Evolutionary conservation across 768 basidiomycete species (phyloP).

Genomic region (Pholiota conissans): DNA sequence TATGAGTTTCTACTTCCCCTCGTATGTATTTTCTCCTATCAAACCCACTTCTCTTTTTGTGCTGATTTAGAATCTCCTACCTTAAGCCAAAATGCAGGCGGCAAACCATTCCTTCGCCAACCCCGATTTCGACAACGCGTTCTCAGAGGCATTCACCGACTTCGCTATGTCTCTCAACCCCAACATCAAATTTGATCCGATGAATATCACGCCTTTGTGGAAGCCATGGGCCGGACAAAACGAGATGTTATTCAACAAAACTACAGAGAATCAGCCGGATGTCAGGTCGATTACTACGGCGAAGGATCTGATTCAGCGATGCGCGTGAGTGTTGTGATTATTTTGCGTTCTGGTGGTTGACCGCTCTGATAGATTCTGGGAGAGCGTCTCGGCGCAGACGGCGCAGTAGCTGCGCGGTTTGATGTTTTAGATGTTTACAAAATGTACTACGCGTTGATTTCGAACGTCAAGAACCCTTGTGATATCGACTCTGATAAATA

Average conservation of each 20-base stretch:
- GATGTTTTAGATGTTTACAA: no score
- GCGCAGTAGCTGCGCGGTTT: no score
- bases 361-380: no score
- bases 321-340: no score
- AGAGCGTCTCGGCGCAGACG: no score
- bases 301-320: conserved; percentile 29
- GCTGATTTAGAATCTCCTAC: no score
- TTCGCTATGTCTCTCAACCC: conserved; percentile 34
- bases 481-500: no score
- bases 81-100: not conserved
- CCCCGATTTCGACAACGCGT: conserved; percentile 34
- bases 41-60: no score
- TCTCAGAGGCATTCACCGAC: conserved; percentile 36
- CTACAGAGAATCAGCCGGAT: conserved; percentile 27
- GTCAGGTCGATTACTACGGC: conserved; percentile 31
- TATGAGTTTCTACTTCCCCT: conserved; percentile 40
- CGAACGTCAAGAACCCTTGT: no score
- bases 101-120: conserved; percentile 31
- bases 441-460: no score
- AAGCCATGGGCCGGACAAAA: conserved; percentile 23
- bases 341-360: no score
- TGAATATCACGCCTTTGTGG: conserved; percentile 40
- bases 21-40: conserved; percentile 26
- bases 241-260: conserved; percentile 51
- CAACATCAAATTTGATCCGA: conserved; percentile 28